Percentiles rank a stretch among this genome's conserved stretches.
Conservation (phyloP, 257 asterid species). For the Henckelia pumila region DNA sequence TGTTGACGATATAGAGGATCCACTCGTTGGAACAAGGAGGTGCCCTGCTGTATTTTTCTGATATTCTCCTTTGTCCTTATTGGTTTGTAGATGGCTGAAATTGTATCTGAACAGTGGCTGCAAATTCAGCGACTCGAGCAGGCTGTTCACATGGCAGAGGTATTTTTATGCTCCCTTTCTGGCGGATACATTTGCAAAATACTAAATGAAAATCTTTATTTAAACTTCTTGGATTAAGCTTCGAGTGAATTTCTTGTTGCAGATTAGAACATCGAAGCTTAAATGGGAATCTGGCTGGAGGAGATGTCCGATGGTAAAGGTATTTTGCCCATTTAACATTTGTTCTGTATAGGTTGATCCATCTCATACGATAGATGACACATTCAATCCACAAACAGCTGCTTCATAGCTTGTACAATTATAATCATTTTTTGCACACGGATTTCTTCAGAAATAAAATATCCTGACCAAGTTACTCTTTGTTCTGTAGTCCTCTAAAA, state of each 20-base stretch:
- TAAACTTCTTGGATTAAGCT: constrained; percentile 3
- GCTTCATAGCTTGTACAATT: constrained; percentile 15
- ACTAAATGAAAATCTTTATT: constrained; percentile 1
- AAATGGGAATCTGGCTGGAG: constrained; percentile 46
- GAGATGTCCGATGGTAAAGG: constrained; percentile 71
- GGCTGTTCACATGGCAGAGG: constrained; percentile 87
- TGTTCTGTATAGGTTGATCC: constrained; percentile 20
- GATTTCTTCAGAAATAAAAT: constrained; percentile 11
- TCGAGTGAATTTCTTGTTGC: constrained; percentile 28
- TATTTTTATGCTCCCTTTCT: constrained; percentile 26
- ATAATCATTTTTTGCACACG: background rate
- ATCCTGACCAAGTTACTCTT: constrained; percentile 23
- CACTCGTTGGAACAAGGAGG: background rate
- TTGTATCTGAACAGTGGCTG: constrained; percentile 85
- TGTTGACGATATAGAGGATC: background rate
- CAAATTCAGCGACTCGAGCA: constrained; percentile 92
- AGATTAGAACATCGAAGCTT: constrained; percentile 51
- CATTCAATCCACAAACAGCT: background rate
- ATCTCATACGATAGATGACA: background rate
- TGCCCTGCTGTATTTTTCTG: background rate
- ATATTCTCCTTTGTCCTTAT: constrained; percentile 6
- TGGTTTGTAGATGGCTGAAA: constrained; percentile 45
- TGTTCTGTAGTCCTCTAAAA: constrained; percentile 41
- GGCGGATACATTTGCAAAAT: constrained; percentile 8
- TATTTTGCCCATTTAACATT: constrained; percentile 26